A percentile compares a stretch with the other conserved stretches of the same genome.
Conservation (phyloP, 495 filamentous ascomycete genomes). For the Penicillium coffeae region DNA sequence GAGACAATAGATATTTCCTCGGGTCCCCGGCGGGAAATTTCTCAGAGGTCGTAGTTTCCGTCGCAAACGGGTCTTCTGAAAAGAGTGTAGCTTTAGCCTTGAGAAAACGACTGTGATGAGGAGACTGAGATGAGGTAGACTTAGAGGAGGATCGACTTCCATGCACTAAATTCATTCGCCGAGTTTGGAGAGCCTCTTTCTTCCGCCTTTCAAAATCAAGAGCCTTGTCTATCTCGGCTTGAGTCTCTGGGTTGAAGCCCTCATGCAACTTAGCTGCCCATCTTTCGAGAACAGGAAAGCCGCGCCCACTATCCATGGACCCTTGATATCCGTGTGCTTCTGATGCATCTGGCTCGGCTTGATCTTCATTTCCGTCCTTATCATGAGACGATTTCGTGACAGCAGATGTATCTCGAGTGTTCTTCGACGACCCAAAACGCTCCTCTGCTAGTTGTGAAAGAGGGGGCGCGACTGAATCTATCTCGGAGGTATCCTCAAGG, state of each 20-base stretch:
- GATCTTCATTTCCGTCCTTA: neutral
- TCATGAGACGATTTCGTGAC: neutral
- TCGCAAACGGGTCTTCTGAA: slow-evolving; percentile 6
- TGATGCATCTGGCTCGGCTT: neutral
- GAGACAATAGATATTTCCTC: slow-evolving; percentile 35
- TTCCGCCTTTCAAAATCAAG: slow-evolving; percentile 44
- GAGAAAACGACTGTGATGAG: slow-evolving; percentile 36
- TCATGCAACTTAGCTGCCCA: slow-evolving; percentile 37
- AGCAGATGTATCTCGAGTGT: neutral
- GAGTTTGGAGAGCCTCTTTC: slow-evolving; percentile 31
- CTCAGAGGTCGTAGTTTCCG: neutral
- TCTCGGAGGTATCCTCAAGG: neutral
- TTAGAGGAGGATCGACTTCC: slow-evolving; percentile 2
- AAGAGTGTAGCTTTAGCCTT: slow-evolving; percentile 35
- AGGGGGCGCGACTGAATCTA: slow-evolving; percentile 10
- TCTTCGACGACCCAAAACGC: slow-evolving; percentile 16
- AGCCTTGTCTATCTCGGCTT: slow-evolving; percentile 30
- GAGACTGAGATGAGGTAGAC: slow-evolving; percentile 15
- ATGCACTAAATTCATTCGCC: slow-evolving; percentile 17
- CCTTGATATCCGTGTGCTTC: slow-evolving; percentile 2
- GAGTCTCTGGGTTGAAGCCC: slow-evolving; percentile 9
- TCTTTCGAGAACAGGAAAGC: slow-evolving; percentile 37
- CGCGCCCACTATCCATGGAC: slow-evolving; percentile 24
- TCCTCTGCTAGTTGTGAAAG: slow-evolving; percentile 23
- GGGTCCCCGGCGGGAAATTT: slow-evolving; percentile 28